Base-by-base conservation (phyloP, 495 filamentous ascomycete species). In the Thermothielavioides terrestris region DNA sequence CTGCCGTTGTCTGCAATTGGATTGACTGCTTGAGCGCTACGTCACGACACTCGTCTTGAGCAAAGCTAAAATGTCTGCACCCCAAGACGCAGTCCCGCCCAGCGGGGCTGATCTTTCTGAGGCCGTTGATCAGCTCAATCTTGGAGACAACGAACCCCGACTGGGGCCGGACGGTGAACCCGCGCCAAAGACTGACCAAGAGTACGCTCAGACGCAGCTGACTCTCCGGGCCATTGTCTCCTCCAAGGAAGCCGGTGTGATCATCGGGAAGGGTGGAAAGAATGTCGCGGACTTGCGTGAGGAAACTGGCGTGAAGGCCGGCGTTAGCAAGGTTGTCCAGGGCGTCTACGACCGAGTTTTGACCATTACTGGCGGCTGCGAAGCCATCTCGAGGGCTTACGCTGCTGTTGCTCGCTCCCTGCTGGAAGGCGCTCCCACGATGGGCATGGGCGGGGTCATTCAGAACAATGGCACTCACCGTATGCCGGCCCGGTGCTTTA, bases 241-340 rank as follows among this genome's bases (percentile, higher is more conserved):
- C 14, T 94, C 94, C 58, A 96, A 96, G 71, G 92, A 97, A 69
- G 92, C 92, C 46, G 92, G 92, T 57, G 87, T 97, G 49, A 96
- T 98, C 67, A 98, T 98, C 62, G 92, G 92, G 61, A 98, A 97
- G 71, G 89, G 85, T 34, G 92, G 92, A 50, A 95, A 98, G 77
- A 97, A 98, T 61, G 92, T 98, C 34, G 92, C 92, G 21, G 90
- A 97, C 63, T 74, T 98, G 52, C 87, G 92, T 61, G 91, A 98
- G 51, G 89, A 95, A 68, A 98, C 94, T 43, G 92, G 89, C 50
- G 92, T 96, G 43, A 95, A 91, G 68, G 92, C 92, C 52, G 92
- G 92, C 53, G 92, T 98, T 34, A 95, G 89, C 78, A 98, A 97
- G 75, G 94, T 97, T 36, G 92, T 98, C 39, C 88, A 87, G 45